Conservation (phyloP, 306 rosid genomes). For the Trifolium pratense region DNA sequence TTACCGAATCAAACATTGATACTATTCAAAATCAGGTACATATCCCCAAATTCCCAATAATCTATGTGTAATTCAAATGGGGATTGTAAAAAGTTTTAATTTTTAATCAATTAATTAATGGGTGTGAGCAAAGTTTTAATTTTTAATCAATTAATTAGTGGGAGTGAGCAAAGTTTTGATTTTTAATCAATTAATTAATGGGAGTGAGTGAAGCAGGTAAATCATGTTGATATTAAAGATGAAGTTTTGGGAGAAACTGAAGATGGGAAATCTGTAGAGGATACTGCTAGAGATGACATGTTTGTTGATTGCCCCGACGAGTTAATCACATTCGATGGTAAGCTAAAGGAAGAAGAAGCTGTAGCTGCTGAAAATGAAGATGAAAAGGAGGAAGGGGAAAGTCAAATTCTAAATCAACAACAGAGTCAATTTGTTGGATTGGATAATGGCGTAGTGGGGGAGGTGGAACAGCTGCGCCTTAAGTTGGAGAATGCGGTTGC, state of each 20-base stretch:
- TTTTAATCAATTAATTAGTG: constrained; percentile 26
- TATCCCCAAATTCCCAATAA: background rate
- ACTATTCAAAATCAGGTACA: constrained; percentile 47
- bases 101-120: constrained; percentile 26
- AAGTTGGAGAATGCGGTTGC: constrained; percentile 44
- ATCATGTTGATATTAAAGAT: constrained; percentile 40
- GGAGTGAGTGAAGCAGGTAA: constrained; percentile 40
- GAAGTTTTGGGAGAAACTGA: constrained; percentile 44
- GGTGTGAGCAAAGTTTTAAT: constrained; percentile 21
- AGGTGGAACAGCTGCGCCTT: constrained; percentile 50
- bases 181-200: constrained; percentile 27
- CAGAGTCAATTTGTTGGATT: constrained; percentile 39
- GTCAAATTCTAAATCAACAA: constrained; percentile 22
- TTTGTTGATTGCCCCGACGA: constrained; percentile 94
- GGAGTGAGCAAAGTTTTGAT: constrained; percentile 22
- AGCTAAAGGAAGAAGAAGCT: constrained; percentile 55
- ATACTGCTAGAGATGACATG: constrained; percentile 53
- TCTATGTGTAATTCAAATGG: constrained; percentile 8
- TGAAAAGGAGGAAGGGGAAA: constrained; percentile 48
- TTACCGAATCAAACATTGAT: constrained; percentile 36
- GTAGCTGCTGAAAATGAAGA: constrained; percentile 22
- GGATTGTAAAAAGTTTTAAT: constrained; percentile 21
- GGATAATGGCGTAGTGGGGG: constrained; percentile 41
- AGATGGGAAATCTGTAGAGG: constrained; percentile 57
- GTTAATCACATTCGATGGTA: constrained; percentile 49